phyloP scores from a whole-genome alignment of 2,329 filamentous ascomycete genomes.

The Ophiostoma australiae region DNA sequence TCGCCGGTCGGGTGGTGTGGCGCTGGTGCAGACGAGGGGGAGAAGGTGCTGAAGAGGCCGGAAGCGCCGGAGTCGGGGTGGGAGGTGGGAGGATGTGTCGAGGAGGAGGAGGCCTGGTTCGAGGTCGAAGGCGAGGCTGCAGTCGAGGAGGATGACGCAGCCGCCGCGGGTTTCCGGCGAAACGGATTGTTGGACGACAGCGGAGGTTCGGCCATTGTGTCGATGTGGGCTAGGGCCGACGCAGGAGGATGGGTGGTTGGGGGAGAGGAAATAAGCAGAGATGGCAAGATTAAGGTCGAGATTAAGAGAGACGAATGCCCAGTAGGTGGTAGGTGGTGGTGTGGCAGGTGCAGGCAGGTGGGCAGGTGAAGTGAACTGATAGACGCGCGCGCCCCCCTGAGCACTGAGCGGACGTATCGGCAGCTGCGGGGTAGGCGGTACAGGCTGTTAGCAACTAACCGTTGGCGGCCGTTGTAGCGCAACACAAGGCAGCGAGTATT shows the following conservation, averaged over 20 bases:
- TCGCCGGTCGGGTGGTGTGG: constrained; percentile 32
- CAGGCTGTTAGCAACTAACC: not conserved
- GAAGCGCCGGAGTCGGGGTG: not conserved
- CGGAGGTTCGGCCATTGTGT: constrained; percentile 36
- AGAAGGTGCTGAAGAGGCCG: not conserved
- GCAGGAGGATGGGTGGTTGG: not conserved
- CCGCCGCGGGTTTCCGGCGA: constrained; percentile 40
- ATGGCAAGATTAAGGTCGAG: not conserved
- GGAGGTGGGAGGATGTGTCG: not conserved
- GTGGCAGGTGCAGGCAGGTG: not conserved
- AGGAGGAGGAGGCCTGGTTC: not conserved
- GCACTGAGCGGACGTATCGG: constrained; percentile 17
- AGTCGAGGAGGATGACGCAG: constrained; percentile 11
- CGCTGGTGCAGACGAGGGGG: not conserved
- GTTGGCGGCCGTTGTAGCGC: not conserved
- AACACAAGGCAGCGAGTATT: not conserved
- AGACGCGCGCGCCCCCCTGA: constrained; percentile 7
- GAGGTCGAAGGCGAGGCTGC: not conserved
- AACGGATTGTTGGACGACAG: constrained; percentile 50
- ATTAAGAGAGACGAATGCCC: not conserved
- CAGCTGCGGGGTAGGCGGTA: constrained; percentile 20
- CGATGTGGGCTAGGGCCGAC: not conserved
- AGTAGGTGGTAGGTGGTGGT: not conserved
- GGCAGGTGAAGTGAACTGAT: not conserved
- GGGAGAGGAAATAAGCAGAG: not conserved